Evolutionary conservation across 2,329 filamentous ascomycete species (phyloP).

Genomic region (Aspergillus sp.): DNA sequence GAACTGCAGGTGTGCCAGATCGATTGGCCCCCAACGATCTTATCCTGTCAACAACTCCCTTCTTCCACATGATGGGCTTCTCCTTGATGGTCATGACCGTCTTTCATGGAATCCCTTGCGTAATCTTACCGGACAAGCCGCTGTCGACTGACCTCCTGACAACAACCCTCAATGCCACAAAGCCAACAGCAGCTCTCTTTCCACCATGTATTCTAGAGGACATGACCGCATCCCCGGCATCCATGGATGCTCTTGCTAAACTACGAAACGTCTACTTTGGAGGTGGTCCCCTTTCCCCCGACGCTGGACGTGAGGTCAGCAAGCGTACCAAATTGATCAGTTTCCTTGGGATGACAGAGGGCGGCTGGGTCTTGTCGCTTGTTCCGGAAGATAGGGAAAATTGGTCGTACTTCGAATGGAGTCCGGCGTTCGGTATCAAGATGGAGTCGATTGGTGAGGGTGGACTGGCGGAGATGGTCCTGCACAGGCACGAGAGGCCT

Average conservation of each 20-base stretch:
- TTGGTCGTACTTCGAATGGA: slow-evolving; percentile 21
- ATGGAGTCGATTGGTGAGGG: slow-evolving; percentile 12
- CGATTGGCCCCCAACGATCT: slow-evolving; percentile 4
- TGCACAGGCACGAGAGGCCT: slow-evolving; percentile 3
- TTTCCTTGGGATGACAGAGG: slow-evolving; percentile 12
- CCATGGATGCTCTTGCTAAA: slow-evolving; percentile 4
- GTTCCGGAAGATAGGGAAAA: slow-evolving; percentile 5
- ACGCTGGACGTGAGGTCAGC: slow-evolving; percentile 4
- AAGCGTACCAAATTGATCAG: slow-evolving; percentile 2
- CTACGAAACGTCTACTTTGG: slow-evolving; percentile 12
- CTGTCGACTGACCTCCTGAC: slow-evolving; percentile 10
- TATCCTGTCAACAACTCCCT: slow-evolving; percentile 10
- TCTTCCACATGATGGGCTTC: slow-evolving; percentile 19
- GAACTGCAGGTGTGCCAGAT: slow-evolving; percentile 2
- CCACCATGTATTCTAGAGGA: slow-evolving; percentile 15
- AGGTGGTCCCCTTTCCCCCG: slow-evolving; percentile 8
- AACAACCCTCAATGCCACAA: slow-evolving; percentile 4
- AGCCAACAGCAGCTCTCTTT: slow-evolving; percentile 11
- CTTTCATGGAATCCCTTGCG: slow-evolving; percentile 8
- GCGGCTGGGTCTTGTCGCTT: slow-evolving; percentile 8
- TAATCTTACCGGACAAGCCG: slow-evolving; percentile 15
- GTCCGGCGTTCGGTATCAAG: slow-evolving; percentile 7
- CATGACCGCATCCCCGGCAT: slow-evolving; percentile 7
- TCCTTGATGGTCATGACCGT: slow-evolving; percentile 5
- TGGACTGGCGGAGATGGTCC: slow-evolving; percentile 15